Conservation (phyloP, 352 stramenopile genomes). For the Pythium folliculosum region DNA sequence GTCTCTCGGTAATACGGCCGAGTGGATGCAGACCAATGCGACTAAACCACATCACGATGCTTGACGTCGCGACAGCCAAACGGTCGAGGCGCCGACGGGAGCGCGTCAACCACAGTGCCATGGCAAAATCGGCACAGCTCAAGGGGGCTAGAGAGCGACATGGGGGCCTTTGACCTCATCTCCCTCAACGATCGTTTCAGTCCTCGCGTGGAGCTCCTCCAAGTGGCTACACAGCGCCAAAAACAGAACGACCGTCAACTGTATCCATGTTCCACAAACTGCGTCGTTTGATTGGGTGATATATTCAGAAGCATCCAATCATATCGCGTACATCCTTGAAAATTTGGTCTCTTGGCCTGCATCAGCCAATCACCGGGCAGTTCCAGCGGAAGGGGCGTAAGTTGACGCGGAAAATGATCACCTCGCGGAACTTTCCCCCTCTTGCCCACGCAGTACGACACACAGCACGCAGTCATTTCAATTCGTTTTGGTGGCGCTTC, state of each 20-base stretch:
- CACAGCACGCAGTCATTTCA: neutral
- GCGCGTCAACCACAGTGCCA: no score
- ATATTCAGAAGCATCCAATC: neutral
- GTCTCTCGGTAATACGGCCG: no score
- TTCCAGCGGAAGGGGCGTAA: neutral
- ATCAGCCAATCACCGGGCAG: neutral
- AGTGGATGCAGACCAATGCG: no score
- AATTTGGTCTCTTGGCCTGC: neutral
- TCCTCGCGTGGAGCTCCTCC: neutral
- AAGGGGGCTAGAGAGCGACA: no score
- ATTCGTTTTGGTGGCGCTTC: neutral
- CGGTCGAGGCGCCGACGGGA: no score
- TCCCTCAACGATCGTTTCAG: no score
- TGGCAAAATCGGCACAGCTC: no score
- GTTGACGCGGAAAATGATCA: neutral
- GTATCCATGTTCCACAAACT: slow-evolving; percentile 12
- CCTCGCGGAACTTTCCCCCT: neutral
- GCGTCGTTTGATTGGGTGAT: slow-evolving; percentile 3
- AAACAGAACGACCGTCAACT: neutral
- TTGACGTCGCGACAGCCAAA: no score
- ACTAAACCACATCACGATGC: no score
- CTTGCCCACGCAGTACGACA: neutral
- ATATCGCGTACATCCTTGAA: neutral
- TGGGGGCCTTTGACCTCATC: no score
- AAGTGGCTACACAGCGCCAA: neutral